phyloP scores from a whole-genome alignment of 257 asterid species.

The Capsicum chinense region DNA sequence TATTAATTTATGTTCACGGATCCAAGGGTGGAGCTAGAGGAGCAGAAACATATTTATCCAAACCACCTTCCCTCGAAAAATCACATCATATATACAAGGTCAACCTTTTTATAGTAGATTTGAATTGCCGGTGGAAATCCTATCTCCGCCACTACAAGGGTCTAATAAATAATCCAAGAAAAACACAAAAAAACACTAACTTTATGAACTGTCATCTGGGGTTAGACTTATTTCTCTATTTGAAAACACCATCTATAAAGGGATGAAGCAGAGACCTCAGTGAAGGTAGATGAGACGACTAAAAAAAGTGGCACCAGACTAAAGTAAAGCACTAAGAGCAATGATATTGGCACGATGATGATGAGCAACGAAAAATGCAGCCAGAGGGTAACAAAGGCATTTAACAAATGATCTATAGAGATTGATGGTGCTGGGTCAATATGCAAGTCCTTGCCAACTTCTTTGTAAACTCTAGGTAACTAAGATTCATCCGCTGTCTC shows the following conservation, averaged over 20 bases:
- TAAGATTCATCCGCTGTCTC: background rate
- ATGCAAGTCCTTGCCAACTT: slow-evolving; percentile 1
- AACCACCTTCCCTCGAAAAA: too few relatives aligned
- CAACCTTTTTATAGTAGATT: too few relatives aligned
- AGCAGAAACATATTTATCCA: background rate
- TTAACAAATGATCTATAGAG: background rate
- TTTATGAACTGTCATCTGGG: background rate
- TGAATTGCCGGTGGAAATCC: too few relatives aligned
- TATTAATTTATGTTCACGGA: background rate
- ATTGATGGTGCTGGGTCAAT: background rate
- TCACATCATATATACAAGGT: background rate
- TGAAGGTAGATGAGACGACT: slow-evolving; percentile 65
- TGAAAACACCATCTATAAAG: background rate
- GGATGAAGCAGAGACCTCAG: slow-evolving; percentile 47
- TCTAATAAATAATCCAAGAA: background rate
- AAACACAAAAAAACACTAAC: background rate
- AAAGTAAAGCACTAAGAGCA: slow-evolving; percentile 63
- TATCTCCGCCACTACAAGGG: background rate
- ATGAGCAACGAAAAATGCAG: background rate
- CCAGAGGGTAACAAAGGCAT: slow-evolving; percentile 9
- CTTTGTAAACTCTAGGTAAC: slow-evolving; percentile 11
- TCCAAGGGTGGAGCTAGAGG: background rate
- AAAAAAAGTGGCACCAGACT: slow-evolving; percentile 79
- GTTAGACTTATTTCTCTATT: background rate
- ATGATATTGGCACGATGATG: background rate